Evolutionary conservation across 2,329 filamentous ascomycete genomes (phyloP).

Genomic region (Cytospora mali): DNA sequence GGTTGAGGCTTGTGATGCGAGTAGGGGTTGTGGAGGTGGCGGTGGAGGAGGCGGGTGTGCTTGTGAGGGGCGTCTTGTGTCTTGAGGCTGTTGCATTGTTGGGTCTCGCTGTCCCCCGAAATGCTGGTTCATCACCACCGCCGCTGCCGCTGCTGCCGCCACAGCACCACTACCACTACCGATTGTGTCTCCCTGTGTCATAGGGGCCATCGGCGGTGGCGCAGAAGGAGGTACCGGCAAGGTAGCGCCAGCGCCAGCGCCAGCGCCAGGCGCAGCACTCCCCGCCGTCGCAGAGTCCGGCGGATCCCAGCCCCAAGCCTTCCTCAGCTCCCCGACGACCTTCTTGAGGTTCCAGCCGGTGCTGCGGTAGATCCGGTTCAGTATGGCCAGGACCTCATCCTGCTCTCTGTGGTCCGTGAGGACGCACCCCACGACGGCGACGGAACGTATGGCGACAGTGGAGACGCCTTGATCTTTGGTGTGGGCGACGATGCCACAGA

Average conservation of each 20-base stretch:
- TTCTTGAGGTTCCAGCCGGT: constrained; percentile 78
- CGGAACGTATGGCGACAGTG: constrained; percentile 75
- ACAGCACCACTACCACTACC: background rate
- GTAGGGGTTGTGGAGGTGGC: background rate
- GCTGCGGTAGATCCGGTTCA: constrained; percentile 73
- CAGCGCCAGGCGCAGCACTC: background rate
- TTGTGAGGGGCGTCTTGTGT: constrained; percentile 5
- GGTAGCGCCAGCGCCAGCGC: background rate
- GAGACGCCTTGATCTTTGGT: constrained; percentile 79
- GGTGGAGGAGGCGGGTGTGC: constrained; percentile 7
- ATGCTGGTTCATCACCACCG: constrained; percentile 18
- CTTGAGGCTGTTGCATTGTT: constrained; percentile 12
- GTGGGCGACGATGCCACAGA: constrained; percentile 88
- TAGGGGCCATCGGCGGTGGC: constrained; percentile 7
- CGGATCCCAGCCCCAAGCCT: constrained; percentile 73
- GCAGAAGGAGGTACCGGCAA: constrained; percentile 2
- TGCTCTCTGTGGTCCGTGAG: constrained; percentile 72
- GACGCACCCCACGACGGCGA: constrained; percentile 76
- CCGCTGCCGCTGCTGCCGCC: too few species aligned
- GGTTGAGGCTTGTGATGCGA: constrained; percentile 28
- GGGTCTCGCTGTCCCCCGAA: constrained; percentile 9
- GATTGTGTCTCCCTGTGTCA: constrained; percentile 7
- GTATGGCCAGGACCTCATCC: constrained; percentile 76
- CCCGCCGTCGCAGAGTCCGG: background rate
- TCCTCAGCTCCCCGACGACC: constrained; percentile 72